phyloP scores from a whole-genome alignment of 208 protist species.

The Leptomonas seymouri region DNA sequence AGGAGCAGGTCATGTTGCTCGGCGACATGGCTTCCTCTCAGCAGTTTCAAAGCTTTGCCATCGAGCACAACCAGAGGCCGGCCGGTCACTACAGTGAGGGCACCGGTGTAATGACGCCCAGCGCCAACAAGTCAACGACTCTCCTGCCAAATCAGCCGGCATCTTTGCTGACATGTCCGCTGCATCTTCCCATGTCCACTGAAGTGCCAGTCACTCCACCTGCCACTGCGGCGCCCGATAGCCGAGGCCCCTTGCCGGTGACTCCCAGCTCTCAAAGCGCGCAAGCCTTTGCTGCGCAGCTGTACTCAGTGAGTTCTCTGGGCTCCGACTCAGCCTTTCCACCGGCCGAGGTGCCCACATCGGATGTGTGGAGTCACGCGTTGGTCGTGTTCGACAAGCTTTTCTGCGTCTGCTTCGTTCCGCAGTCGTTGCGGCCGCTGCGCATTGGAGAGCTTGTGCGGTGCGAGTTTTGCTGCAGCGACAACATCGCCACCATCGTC shows the following conservation, averaged over 20 bases:
- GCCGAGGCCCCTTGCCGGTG: not conserved
- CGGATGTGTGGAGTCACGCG: slow-evolving; percentile 34
- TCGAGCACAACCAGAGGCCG: not conserved
- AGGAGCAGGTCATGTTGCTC: not conserved
- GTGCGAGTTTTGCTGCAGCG: slow-evolving; percentile 55
- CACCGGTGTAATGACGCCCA: not conserved
- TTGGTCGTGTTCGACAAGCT: slow-evolving; percentile 63
- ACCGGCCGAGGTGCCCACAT: not conserved
- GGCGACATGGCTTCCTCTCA: not conserved
- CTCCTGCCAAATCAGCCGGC: not conserved
- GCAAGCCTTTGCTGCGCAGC: not conserved
- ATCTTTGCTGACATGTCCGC: not conserved
- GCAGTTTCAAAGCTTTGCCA: not conserved
- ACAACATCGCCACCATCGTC: slow-evolving; percentile 58
- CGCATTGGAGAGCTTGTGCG: slow-evolving; percentile 69
- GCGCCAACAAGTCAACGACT: not conserved
- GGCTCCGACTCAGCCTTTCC: not conserved
- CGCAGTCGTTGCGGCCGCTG: slow-evolving; percentile 36
- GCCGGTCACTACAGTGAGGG: not conserved
- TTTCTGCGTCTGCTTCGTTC: slow-evolving; percentile 73
- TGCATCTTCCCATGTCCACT: no score
- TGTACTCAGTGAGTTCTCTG: not conserved
- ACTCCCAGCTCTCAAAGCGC: not conserved
- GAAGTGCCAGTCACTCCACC: not conserved
- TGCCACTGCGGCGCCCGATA: not conserved